Evolutionary conservation across 2,329 filamentous ascomycete genomes (phyloP).

Genomic region (Nakataea oryzae): DNA sequence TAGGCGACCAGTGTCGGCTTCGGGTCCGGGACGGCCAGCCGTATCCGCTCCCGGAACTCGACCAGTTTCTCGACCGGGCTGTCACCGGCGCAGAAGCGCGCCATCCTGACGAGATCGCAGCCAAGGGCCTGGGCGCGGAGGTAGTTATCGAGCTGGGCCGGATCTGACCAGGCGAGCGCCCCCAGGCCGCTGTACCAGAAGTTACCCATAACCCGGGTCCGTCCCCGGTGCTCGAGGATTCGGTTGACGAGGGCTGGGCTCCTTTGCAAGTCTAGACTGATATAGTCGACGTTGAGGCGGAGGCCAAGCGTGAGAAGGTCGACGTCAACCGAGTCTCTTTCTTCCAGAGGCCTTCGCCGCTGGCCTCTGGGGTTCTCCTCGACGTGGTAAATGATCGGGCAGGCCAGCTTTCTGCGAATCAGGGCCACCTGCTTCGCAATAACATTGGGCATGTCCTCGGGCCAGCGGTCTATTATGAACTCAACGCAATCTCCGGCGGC

Average conservation of each 20-base stretch:
- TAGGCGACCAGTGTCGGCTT: slow-evolving; percentile 38
- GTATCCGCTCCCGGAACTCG: slow-evolving; percentile 37
- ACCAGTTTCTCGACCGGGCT: slow-evolving; percentile 38
- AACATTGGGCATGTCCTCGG: slow-evolving; percentile 32
- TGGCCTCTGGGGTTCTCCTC: slow-evolving; percentile 37
- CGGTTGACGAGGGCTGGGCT: slow-evolving; percentile 35
- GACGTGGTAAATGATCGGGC: slow-evolving; percentile 47
- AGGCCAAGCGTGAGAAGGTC: slow-evolving; percentile 52
- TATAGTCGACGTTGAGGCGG: slow-evolving; percentile 54
- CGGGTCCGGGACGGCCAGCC: slow-evolving; percentile 28
- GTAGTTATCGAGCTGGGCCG: slow-evolving; percentile 41
- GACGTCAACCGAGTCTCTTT: slow-evolving; percentile 35
- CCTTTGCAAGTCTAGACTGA: slow-evolving; percentile 52
- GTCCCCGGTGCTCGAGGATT: slow-evolving; percentile 40
- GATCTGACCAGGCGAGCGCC: slow-evolving; percentile 43
- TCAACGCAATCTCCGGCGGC: slow-evolving; percentile 50
- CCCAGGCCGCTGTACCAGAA: slow-evolving; percentile 34
- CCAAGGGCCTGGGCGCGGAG: slow-evolving; percentile 41
- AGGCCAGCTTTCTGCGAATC: slow-evolving; percentile 42
- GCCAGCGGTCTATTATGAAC: slow-evolving; percentile 48
- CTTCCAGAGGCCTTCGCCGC: slow-evolving; percentile 23
- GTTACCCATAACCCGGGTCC: slow-evolving; percentile 51
- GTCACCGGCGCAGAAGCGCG: slow-evolving; percentile 45
- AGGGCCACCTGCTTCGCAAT: slow-evolving; percentile 46
- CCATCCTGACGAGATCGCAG: slow-evolving; percentile 52